A percentile compares a stretch with the other conserved stretches of the same genome.
phyloP scores from a whole-genome alignment of 257 asterid species.

The Solanum verrucosum region DNA sequence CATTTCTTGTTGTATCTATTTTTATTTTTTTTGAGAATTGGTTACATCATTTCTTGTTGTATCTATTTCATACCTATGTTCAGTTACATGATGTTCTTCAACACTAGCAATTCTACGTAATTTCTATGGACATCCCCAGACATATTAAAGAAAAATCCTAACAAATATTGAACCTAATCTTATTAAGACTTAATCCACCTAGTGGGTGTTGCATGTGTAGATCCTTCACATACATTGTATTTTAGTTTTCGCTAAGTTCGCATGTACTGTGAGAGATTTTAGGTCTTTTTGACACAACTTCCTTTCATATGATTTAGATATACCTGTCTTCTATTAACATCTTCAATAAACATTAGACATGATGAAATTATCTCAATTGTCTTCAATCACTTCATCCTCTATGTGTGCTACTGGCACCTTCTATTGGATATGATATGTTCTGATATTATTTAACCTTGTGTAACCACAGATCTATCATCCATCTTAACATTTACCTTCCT shows the following conservation, averaged over 20 bases:
- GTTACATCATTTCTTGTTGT: background rate
- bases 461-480: background rate
- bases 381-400: background rate
- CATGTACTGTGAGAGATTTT: background rate
- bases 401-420: background rate
- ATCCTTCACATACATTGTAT: background rate
- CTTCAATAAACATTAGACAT: background rate
- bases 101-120: background rate
- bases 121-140: background rate
- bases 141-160: background rate
- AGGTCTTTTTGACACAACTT: background rate
- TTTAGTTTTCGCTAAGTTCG: background rate
- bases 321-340: background rate
- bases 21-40: background rate
- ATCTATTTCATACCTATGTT: background rate
- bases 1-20: background rate
- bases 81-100: background rate
- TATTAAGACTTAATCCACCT: background rate
- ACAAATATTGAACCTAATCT: background rate
- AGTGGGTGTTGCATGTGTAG: background rate
- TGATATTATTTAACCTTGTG: background rate
- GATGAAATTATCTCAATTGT: background rate
- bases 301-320: background rate
- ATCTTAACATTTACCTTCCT: background rate
- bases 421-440: background rate